Conservation (phyloP, 129 eudicot species). For the Flaveria robusta region DNA sequence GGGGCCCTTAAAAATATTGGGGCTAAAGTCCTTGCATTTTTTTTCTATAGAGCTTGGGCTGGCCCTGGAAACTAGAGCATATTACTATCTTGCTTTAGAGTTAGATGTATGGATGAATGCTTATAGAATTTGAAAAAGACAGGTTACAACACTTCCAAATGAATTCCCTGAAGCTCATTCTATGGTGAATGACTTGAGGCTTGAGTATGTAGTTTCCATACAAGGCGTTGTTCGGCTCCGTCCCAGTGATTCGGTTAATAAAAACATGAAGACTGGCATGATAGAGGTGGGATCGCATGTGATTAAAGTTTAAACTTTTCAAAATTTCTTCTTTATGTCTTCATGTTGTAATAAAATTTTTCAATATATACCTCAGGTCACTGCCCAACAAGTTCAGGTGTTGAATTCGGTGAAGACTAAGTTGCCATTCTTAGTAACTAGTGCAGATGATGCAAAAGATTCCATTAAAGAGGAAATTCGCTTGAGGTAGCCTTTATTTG, state of each 20-base stretch:
- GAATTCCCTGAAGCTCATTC: conserved; percentile 95
- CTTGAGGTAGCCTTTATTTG: conserved; percentile 51
- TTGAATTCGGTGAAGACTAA: conserved; percentile 75
- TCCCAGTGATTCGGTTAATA: conserved; percentile 77
- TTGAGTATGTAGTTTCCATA: conserved; percentile 81
- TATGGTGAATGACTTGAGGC: conserved; percentile 75
- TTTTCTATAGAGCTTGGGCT: no score
- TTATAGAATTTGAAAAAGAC: conserved; percentile 23
- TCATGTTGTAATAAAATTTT: conserved; percentile 3
- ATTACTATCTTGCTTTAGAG: neutral
- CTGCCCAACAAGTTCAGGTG: conserved; percentile 77
- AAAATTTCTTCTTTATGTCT: neutral
- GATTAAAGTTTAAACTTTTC: neutral
- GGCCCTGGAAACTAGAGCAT: neutral
- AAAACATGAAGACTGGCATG: conserved; percentile 90
- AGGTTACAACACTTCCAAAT: conserved; percentile 91
- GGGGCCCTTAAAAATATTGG: no score
- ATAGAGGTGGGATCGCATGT: conserved; percentile 59
- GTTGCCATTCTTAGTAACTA: conserved; percentile 91
- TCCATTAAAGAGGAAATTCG: conserved; percentile 84
- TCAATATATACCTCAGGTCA: conserved; percentile 55
- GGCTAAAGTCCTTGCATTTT: no score
- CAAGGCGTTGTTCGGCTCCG: conserved; percentile 81
- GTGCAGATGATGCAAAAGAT: conserved; percentile 82
- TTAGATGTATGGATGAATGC: conserved; percentile 4